Percentiles rank a stretch among this genome's conserved stretches.
phyloP scores from a whole-genome alignment of 306 rosid species.

The Mucuna pruriens region DNA sequence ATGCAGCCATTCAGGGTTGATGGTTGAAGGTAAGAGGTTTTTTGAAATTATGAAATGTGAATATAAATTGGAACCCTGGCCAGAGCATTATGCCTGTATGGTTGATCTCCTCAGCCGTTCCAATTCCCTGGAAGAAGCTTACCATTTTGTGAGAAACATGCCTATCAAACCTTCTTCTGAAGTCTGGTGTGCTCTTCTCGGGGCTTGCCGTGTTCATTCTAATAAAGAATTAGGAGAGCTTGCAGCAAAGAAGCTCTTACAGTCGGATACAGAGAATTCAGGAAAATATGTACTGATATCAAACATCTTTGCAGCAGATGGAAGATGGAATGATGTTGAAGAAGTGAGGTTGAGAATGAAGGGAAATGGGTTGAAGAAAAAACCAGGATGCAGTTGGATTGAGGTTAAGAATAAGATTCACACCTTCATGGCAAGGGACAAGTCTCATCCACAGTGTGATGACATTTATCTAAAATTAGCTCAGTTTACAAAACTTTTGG shows the following conservation, averaged over 20 bases:
- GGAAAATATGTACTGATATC: slow-evolving; percentile 77
- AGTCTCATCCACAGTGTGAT: slow-evolving; percentile 64
- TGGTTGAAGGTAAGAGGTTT: slow-evolving; percentile 60
- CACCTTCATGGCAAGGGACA: slow-evolving; percentile 66
- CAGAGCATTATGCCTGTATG: slow-evolving; percentile 76
- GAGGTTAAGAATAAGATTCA: slow-evolving; percentile 67
- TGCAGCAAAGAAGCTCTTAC: slow-evolving; percentile 67
- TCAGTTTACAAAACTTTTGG: slow-evolving; percentile 52
- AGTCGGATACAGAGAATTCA: slow-evolving; percentile 57
- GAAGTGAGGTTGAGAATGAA: slow-evolving; percentile 73
- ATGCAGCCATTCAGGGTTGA: slow-evolving; percentile 83
- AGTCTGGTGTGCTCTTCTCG: slow-evolving; percentile 83
- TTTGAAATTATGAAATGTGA: slow-evolving; percentile 56
- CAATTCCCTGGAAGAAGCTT: slow-evolving; percentile 74
- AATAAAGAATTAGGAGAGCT: slow-evolving; percentile 67
- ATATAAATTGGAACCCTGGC: slow-evolving; percentile 75
- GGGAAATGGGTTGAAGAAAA: slow-evolving; percentile 70
- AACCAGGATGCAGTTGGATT: slow-evolving; percentile 86
- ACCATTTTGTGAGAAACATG: slow-evolving; percentile 60
- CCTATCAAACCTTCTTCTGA: slow-evolving; percentile 60
- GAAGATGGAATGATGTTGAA: slow-evolving; percentile 73
- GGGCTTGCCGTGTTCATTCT: slow-evolving; percentile 72
- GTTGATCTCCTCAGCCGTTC: slow-evolving; percentile 82
- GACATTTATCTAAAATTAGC: slow-evolving; percentile 56
- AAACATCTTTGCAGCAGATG: slow-evolving; percentile 65